These are phyloP conservation scores for Neurospora sp. DNA, from an alignment of 495 filamentous ascomycete species.

Conservation along the genomic window DNA sequence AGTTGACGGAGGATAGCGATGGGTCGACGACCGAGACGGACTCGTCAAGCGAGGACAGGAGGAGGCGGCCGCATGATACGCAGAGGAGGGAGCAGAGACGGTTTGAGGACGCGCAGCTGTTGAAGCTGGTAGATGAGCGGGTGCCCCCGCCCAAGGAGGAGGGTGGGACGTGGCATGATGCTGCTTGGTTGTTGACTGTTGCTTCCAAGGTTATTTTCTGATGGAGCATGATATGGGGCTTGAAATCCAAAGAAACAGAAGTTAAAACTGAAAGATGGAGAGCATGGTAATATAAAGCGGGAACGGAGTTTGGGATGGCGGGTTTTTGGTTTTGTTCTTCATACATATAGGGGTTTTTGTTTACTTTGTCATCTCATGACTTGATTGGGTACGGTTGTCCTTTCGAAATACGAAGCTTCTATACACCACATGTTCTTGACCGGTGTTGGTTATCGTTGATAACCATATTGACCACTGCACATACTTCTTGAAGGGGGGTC, in stretches of 20 bases:
- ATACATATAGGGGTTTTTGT: neutral
- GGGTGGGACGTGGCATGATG: slow-evolving; percentile 69
- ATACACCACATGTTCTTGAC: too few relatives aligned
- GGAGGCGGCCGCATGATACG: slow-evolving; percentile 17
- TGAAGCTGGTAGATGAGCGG: slow-evolving; percentile 6
- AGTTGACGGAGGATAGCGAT: slow-evolving; percentile 24
- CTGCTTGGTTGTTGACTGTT: slow-evolving; percentile 71
- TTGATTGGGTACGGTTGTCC: neutral
- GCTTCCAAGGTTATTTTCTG: slow-evolving; percentile 61
- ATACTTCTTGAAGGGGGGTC: neutral
- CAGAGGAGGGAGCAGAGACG: slow-evolving; percentile 13
- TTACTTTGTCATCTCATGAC: neutral
- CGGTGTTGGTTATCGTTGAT: too few relatives aligned
- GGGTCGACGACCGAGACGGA: slow-evolving; percentile 16
- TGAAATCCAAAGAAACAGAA: too few relatives aligned
- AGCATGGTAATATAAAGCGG: neutral
- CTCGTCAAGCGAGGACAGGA: slow-evolving; percentile 32
- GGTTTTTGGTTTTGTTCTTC: neutral
- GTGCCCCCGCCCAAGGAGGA: slow-evolving; percentile 38
- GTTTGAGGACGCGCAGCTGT: slow-evolving; percentile 7
- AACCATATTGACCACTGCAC: neutral
- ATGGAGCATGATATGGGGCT: too few relatives aligned
- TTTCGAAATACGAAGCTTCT: neutral
- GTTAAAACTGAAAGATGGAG: neutral
- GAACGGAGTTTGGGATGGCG: neutral